These are phyloP conservation scores for Tricholoma furcatifolium DNA, from an alignment of 768 basidiomycete genomes.

Conservation along the genomic window DNA sequence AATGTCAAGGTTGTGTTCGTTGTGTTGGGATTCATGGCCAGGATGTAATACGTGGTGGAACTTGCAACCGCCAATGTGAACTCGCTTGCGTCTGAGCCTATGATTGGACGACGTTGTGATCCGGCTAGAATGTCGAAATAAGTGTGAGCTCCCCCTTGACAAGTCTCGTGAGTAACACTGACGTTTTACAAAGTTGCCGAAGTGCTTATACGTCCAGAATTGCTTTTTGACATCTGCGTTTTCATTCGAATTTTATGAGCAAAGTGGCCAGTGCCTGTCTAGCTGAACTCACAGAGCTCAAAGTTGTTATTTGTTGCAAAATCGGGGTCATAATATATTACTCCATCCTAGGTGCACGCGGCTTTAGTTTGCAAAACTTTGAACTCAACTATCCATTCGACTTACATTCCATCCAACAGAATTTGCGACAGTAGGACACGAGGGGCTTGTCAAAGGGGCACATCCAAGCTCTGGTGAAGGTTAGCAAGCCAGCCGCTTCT, in stretches of 20 bases:
- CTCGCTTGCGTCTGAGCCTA: slow-evolving; percentile 29
- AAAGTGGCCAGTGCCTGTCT: neutral
- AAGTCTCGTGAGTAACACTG: neutral
- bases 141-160: neutral
- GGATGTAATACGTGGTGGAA: slow-evolving; percentile 25
- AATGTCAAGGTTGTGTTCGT: slow-evolving; percentile 26
- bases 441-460: slow-evolving; percentile 29
- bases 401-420: slow-evolving; percentile 42
- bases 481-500: neutral
- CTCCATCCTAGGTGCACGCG: neutral
- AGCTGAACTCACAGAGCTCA: slow-evolving; percentile 27
- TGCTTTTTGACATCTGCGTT: slow-evolving; percentile 34
- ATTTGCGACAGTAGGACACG: slow-evolving; percentile 35
- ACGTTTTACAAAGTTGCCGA: slow-evolving; percentile 41
- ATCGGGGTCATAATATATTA: slow-evolving; percentile 36
- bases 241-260: neutral
- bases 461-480: slow-evolving; percentile 34
- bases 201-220: slow-evolving; percentile 39
- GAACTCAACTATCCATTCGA: neutral
- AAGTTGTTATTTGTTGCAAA: slow-evolving; percentile 38
- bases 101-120: slow-evolving; percentile 32
- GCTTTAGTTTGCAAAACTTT: neutral
- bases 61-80: slow-evolving; percentile 31
- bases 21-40: slow-evolving; percentile 35
- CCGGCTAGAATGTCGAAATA: slow-evolving; percentile 23